Evolutionary conservation across 2,329 filamentous ascomycete species (phyloP).

Genomic region (Didymella sp.): DNA sequence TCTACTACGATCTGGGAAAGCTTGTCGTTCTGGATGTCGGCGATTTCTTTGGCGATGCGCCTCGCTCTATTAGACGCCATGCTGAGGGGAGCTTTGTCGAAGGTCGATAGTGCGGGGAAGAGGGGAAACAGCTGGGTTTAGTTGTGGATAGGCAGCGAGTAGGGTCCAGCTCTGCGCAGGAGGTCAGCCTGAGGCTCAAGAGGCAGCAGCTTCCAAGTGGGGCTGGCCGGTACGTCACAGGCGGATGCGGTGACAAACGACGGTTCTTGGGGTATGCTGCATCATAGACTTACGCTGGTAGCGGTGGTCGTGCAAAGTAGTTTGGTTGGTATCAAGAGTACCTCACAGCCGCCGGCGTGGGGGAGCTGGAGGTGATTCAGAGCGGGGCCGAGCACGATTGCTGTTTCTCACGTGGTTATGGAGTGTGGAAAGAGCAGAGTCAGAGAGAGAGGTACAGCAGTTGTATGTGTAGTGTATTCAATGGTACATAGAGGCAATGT

Average conservation of each 20-base stretch:
- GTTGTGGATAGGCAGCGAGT: conserved; percentile 24
- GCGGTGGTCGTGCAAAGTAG: conserved; percentile 1
- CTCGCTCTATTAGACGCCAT: conserved; percentile 66
- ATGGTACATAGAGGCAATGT: conserved; percentile 13
- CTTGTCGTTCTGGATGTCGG: conserved; percentile 75
- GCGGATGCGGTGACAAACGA: not conserved
- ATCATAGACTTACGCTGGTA: conserved; percentile 1
- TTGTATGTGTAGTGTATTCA: conserved; percentile 12
- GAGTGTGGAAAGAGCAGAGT: not conserved
- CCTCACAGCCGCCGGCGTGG: conserved; percentile 12
- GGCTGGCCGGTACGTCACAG: conserved; percentile 4
- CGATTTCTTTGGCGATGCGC: conserved; percentile 76
- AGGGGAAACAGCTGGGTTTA: conserved; percentile 12
- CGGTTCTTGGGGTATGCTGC: not conserved
- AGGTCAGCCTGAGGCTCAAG: conserved; percentile 40
- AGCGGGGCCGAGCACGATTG: conserved; percentile 23
- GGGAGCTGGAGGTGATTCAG: conserved; percentile 21
- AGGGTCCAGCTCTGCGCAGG: conserved; percentile 11
- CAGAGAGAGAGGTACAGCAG: conserved; percentile 1
- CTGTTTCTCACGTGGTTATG: conserved; percentile 11
- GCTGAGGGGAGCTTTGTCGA: conserved; percentile 23
- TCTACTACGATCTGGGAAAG: conserved; percentile 78
- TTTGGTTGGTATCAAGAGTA: conserved; percentile 6
- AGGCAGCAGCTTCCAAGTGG: conserved; percentile 20
- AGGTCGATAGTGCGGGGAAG: conserved; percentile 3